phyloP scores from a whole-genome alignment of 257 asterid species.

The Haberlea rhodopensis region DNA sequence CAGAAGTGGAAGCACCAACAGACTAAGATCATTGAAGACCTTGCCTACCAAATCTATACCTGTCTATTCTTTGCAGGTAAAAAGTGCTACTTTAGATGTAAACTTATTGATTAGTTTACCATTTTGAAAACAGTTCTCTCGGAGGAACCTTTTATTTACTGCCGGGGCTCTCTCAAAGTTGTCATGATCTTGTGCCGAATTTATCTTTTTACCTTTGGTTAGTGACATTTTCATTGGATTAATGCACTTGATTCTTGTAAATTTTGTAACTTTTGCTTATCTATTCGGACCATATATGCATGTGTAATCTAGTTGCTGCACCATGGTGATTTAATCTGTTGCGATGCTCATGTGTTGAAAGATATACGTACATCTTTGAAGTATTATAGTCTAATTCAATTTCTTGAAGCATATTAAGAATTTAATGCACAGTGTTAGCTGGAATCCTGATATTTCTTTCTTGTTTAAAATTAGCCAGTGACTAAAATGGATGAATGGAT shows the following conservation, averaged over 20 bases:
- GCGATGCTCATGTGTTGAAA: not conserved
- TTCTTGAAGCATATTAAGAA: too few relatives aligned
- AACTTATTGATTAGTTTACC: not conserved
- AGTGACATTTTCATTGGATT: not conserved
- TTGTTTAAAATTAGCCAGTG: too few relatives aligned
- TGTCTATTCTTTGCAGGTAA: slow-evolving; percentile 53
- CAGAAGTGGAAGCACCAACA: slow-evolving; percentile 59
- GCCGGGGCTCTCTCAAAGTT: slow-evolving; percentile 56
- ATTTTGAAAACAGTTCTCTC: slow-evolving; percentile 43
- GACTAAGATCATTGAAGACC: slow-evolving; percentile 84
- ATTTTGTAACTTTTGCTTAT: not conserved
- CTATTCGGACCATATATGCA: not conserved
- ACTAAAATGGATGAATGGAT: not conserved
- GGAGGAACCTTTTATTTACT: slow-evolving; percentile 60
- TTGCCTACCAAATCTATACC: slow-evolving; percentile 58
- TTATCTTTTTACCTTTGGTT: not conserved
- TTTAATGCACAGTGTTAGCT: too few relatives aligned
- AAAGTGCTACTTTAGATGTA: not conserved
- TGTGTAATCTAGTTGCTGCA: not conserved
- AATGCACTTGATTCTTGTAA: too few relatives aligned
- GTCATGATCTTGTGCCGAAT: slow-evolving; percentile 15
- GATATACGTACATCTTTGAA: too few relatives aligned
- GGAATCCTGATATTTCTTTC: too few relatives aligned
- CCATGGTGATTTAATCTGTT: not conserved
- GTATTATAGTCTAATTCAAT: too few relatives aligned